These are phyloP conservation scores for Bimuria novae-zelandiae DNA, from an alignment of 2,329 filamentous ascomycete species.

Conservation along the genomic window DNA sequence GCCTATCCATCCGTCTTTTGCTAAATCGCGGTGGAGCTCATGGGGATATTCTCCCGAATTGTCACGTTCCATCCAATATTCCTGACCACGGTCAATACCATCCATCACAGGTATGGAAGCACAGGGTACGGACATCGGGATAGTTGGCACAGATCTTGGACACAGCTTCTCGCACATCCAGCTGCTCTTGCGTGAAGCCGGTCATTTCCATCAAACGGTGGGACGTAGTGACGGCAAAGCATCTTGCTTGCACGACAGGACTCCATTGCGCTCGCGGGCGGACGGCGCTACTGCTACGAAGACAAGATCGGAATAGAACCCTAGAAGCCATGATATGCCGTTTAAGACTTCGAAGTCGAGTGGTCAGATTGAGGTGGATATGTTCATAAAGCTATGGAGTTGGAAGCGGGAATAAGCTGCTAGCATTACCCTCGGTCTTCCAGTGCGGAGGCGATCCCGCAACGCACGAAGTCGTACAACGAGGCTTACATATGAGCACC, in stretches of 20 bases:
- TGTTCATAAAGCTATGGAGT: neutral
- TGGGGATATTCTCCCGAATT: constrained; percentile 71
- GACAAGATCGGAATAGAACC: neutral
- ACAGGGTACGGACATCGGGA: constrained; percentile 44
- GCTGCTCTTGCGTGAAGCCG: constrained; percentile 73
- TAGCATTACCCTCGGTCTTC: constrained; percentile 8
- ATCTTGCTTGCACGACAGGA: constrained; percentile 14
- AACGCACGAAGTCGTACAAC: neutral
- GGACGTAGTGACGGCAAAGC: constrained; percentile 35
- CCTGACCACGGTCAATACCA: constrained; percentile 48
- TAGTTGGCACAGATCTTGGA: constrained; percentile 71
- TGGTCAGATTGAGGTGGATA: neutral
- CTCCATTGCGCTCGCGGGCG: neutral
- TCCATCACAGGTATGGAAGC: neutral
- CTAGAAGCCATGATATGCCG: neutral
- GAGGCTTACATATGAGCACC: no score
- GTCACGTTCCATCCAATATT: constrained; percentile 77
- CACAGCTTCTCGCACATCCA: constrained; percentile 73
- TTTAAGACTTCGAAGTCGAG: neutral
- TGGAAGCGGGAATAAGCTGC: constrained; percentile 8
- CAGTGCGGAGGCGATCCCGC: neutral
- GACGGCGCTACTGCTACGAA: neutral
- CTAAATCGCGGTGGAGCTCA: constrained; percentile 75
- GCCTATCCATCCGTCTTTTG: constrained; percentile 77
- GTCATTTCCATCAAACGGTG: constrained; percentile 68